Conservation (phyloP, 495 filamentous ascomycete species). For the Neurospora sp. region DNA sequence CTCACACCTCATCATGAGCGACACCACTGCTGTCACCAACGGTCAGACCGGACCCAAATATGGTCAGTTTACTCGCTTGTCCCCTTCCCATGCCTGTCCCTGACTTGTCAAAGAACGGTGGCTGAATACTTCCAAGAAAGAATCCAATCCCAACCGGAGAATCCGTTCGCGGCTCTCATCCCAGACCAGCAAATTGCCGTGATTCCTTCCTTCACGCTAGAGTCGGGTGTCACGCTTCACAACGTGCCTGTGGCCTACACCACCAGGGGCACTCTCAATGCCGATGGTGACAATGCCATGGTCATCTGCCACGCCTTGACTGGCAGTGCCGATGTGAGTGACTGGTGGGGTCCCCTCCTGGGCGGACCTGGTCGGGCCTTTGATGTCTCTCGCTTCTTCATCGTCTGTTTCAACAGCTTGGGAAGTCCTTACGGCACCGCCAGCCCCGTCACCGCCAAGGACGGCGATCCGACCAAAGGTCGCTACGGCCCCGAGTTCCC, state of each 20-base stretch:
- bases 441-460: constrained; percentile 83
- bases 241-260: constrained; percentile 95
- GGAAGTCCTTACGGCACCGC: constrained; percentile 95
- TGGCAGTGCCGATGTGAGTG: constrained; percentile 87
- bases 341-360: constrained; percentile 97
- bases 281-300: constrained; percentile 77
- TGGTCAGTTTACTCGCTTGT: constrained; percentile 25
- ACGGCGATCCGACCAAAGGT: constrained; percentile 62
- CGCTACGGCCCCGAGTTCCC: constrained; percentile 94
- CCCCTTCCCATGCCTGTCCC: not conserved
- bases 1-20: constrained; percentile 6
- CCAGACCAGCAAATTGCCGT: constrained; percentile 76
- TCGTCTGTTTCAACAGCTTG: constrained; percentile 91
- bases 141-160: constrained; percentile 65
- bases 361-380: constrained; percentile 85
- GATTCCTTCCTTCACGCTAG: constrained; percentile 83
- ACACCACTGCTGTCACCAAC: constrained; percentile 3
- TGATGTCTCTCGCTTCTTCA: constrained; percentile 83
- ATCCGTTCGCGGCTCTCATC: constrained; percentile 80
- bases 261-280: constrained; percentile 65
- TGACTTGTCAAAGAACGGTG: constrained; percentile 20
- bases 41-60: constrained; percentile 20
- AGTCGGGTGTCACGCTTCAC: constrained; percentile 75
- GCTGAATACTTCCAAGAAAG: constrained; percentile 53
- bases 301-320: constrained; percentile 96